Base-by-base conservation (phyloP, 306 rosid species). In the Cucurbita argyrosperma region DNA sequence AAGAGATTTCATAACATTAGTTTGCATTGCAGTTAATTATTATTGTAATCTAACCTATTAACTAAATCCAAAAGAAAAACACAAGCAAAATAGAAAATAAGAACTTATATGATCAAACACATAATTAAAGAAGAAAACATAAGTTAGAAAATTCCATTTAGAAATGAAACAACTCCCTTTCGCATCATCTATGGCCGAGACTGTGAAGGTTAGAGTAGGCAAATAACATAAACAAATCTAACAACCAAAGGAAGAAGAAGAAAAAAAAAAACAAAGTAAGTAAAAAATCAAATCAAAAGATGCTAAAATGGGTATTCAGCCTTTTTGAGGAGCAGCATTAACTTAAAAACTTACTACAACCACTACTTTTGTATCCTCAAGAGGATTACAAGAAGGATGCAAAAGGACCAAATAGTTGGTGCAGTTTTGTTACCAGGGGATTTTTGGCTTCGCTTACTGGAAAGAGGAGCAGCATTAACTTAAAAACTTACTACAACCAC, bases 141-240 rank as follows among this genome's bases (percentile, higher is more conserved):
- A 69, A 51, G 60, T 70, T 70, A 70, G 47, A 70, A 70, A 70
- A 70, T 35, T 70, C 60, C 46, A 70, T 50, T 26, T 30, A 15
- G 21, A 11, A 68, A 49, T 21, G 60, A 70, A 70, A 50, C 23
- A 80, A 63, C 87, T 83, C 90, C 53, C 40, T 68, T 66, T 46
- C 67, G 55, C 79, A 83, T 78, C 10, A 49, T 49, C 80, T 78
- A 82, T 77, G 76, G 81, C 83, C 81, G 75, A 78, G 76, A 71
- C 39, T 70, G 84, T 76, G 79, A 72, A 83, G 21, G 79, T 80
- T 51, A 74, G 80, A 42, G 71, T 10, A 52, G 82, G 75, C 84
- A 70, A 50, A 70, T 26, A 50, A 49, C 59, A 49, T 45, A 21
- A 68, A 46, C 7, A 46, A 67, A 67, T 7, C 58, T 69, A 69